Evolutionary conservation across 192 early-diverging fungal species (phyloP).

Genomic region (Podila epigama): DNA sequence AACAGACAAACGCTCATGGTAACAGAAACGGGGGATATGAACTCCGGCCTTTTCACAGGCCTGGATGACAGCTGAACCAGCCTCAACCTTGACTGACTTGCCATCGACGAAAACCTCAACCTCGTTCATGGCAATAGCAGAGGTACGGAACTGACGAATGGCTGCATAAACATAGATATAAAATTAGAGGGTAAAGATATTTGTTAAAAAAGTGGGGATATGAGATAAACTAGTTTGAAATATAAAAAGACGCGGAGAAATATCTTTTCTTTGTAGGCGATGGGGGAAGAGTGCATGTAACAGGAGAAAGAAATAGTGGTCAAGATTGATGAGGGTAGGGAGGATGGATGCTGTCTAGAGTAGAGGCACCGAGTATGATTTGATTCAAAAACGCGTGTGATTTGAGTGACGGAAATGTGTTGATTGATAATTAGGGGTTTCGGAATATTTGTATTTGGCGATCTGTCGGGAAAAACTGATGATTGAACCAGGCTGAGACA

Average conservation of each 20-base stretch:
- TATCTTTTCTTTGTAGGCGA: too few species aligned
- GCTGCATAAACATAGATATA: too few species aligned
- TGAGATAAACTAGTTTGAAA: too few species aligned
- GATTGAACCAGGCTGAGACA: neutral
- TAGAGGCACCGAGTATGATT: too few species aligned
- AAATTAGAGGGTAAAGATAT: too few species aligned
- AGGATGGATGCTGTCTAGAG: too few species aligned
- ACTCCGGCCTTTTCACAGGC: conserved; percentile 96
- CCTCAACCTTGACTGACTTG: conserved; percentile 88
- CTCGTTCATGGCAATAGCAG: conserved; percentile 62
- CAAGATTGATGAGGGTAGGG: too few species aligned
- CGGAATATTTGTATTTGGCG: neutral
- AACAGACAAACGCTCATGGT: conserved; percentile 83
- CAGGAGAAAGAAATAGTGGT: too few species aligned
- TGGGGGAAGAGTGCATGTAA: too few species aligned
- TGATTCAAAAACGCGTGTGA: neutral
- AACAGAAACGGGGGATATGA: conserved; percentile 82
- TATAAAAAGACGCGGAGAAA: too few species aligned
- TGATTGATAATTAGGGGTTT: neutral
- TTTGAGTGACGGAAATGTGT: too few species aligned
- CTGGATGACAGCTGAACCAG: conserved; percentile 95
- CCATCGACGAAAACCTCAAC: conserved; percentile 93
- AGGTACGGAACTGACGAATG: conserved; percentile 53
- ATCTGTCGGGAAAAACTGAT: neutral
- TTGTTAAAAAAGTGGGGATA: too few species aligned